Percentiles rank a stretch among this genome's conserved stretches.
phyloP scores from a whole-genome alignment of 2,329 filamentous ascomycete genomes.

The Aspergillus uvarum region DNA sequence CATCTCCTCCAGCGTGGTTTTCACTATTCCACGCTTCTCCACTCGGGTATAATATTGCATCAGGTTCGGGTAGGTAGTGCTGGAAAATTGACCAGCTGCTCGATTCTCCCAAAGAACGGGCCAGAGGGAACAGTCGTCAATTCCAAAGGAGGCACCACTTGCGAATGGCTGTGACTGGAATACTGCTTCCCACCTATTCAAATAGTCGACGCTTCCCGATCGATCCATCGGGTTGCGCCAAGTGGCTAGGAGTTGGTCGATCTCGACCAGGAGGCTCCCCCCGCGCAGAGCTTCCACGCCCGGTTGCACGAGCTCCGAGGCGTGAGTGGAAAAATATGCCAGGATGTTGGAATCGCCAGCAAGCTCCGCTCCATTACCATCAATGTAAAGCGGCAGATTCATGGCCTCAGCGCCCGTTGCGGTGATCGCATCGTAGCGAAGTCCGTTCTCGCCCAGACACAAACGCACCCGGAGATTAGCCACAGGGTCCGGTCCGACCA shows the following conservation, averaged over 20 bases:
- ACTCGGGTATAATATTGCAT: constrained; percentile 41
- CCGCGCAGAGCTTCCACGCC: constrained; percentile 31
- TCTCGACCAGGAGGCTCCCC: constrained; percentile 27
- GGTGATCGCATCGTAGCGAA: constrained; percentile 34
- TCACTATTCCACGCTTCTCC: constrained; percentile 39
- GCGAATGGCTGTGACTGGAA: constrained; percentile 36
- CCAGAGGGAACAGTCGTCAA: constrained; percentile 48
- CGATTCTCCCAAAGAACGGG: constrained; percentile 42
- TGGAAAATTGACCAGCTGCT: constrained; percentile 23
- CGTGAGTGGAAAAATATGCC: constrained; percentile 27
- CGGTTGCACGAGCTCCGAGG: constrained; percentile 23
- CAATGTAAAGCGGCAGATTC: constrained; percentile 29
- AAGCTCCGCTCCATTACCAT: constrained; percentile 28
- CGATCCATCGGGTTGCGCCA: constrained; percentile 27
- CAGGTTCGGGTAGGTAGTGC: constrained; percentile 32
- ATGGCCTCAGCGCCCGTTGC: neutral
- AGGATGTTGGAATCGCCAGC: constrained; percentile 36
- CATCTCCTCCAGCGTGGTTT: constrained; percentile 29
- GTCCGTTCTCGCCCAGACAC: constrained; percentile 39
- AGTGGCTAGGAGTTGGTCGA: constrained; percentile 29
- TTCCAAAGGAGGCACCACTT: constrained; percentile 34
- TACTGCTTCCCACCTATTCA: constrained; percentile 34
- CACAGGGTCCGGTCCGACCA: constrained; percentile 33
- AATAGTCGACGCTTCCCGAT: constrained; percentile 1
- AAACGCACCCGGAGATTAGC: constrained; percentile 41